phyloP scores from a whole-genome alignment of 2,329 filamentous ascomycete species.

The Juglanconis sp. region DNA sequence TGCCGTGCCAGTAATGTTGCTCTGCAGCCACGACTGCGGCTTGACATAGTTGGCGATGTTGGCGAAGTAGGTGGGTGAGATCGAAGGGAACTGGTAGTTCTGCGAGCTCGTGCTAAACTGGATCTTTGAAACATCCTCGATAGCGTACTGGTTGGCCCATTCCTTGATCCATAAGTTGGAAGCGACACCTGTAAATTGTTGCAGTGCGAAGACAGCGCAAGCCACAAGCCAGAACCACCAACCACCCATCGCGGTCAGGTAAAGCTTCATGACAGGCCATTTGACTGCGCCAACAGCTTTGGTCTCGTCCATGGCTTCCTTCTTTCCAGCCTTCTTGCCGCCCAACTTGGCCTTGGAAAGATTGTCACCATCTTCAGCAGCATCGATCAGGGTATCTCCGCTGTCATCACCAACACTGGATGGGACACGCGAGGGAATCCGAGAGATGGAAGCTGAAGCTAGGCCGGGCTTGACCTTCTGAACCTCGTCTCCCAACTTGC shows the following conservation, averaged over 20 bases:
- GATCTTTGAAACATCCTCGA: slow-evolving; percentile 35
- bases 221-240: slow-evolving; percentile 94
- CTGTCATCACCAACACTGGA: slow-evolving; percentile 69
- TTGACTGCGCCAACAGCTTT: slow-evolving; percentile 88
- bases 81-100: slow-evolving; percentile 31
- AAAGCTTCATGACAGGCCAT: slow-evolving; percentile 79
- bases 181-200: slow-evolving; percentile 81
- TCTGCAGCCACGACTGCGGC: slow-evolving; percentile 31
- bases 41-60: slow-evolving; percentile 36
- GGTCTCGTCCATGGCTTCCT: slow-evolving; percentile 63
- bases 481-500: slow-evolving; percentile 82
- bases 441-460: slow-evolving; percentile 67
- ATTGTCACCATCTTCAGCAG: slow-evolving; percentile 45
- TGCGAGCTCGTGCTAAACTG: slow-evolving; percentile 35
- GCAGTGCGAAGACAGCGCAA: slow-evolving; percentile 69
- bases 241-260: slow-evolving; percentile 85
- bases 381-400: slow-evolving; percentile 52
- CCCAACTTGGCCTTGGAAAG: slow-evolving; percentile 42
- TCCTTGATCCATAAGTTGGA: slow-evolving; percentile 93
- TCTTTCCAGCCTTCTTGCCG: slow-evolving; percentile 45
- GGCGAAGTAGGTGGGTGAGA: slow-evolving; percentile 37
- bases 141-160: slow-evolving; percentile 87
- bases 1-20: slow-evolving; percentile 37
- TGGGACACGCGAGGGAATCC: slow-evolving; percentile 71
- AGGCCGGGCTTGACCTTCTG: slow-evolving; percentile 70